phyloP scores from a whole-genome alignment of 1,139 yeast species.

The Candida smagusa region DNA sequence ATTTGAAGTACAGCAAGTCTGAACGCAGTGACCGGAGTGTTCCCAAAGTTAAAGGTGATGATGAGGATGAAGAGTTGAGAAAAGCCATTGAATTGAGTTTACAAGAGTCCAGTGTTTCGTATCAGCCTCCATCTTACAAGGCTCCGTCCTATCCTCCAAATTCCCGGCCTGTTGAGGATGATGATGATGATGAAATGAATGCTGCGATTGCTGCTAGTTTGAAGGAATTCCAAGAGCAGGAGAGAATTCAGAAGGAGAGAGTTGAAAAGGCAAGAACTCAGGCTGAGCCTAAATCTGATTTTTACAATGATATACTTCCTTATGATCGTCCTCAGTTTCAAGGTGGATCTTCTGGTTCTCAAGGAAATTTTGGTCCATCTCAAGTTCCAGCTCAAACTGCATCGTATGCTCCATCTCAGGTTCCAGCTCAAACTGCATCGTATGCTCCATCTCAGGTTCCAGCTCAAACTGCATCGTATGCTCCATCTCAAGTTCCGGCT shows the following conservation, averaged over 20 bases:
- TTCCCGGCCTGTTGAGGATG: conserved; percentile 33
- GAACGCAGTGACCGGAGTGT: background rate
- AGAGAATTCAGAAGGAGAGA: conserved; percentile 10
- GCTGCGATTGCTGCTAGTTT: conserved; percentile 96
- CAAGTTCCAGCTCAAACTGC: too few relatives aligned
- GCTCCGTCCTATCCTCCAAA: conserved; percentile 9
- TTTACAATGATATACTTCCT: conserved; percentile 27
- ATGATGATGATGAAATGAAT: conserved; percentile 84
- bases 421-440: conserved; percentile 7
- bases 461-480: too few relatives aligned
- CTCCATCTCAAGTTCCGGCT: too few relatives aligned
- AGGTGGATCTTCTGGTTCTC: conserved; percentile 1
- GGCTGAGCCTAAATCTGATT: conserved; percentile 24
- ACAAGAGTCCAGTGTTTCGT: conserved; percentile 35
- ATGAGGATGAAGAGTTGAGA: conserved; percentile 75
- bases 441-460: conserved; percentile 4
- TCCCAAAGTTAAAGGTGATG: conserved; percentile 16
- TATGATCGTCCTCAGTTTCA: conserved; percentile 6
- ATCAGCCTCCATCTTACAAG: conserved; percentile 1
- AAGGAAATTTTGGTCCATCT: too few relatives aligned
- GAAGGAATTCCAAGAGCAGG: conserved; percentile 58
- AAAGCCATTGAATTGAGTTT: conserved; percentile 78
- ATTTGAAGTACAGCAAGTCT: conserved; percentile 44
- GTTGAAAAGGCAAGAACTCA: conserved; percentile 11
- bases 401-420: conserved; percentile 8